These are phyloP conservation scores for Yarrowia keelungensis DNA, from an alignment of 805 yeast species.

Conservation along the genomic window DNA sequence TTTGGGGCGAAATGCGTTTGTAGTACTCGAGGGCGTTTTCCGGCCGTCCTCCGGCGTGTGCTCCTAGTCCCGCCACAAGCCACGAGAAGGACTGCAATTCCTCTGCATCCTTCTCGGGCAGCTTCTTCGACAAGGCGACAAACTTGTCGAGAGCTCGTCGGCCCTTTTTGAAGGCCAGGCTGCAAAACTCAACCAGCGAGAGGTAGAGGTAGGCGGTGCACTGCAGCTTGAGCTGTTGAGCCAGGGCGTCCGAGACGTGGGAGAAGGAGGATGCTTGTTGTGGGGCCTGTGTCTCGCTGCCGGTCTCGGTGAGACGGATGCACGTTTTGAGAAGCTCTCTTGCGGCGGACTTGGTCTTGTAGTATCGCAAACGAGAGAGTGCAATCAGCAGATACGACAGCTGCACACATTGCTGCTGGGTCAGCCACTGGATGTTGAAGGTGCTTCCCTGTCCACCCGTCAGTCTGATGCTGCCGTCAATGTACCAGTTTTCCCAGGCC, in stretches of 20 bases:
- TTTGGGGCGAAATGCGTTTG: not conserved
- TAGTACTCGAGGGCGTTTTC: conserved; percentile 6
- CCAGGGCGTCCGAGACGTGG: conserved; percentile 1
- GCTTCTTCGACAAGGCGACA: conserved; percentile 1
- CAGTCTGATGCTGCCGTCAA: conserved; percentile 29
- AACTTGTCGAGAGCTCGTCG: conserved; percentile 15
- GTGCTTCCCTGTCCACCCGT: conserved; percentile 27
- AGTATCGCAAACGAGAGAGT: conserved; percentile 1
- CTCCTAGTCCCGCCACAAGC: conserved; percentile 21
- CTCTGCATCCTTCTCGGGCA: conserved; percentile 17
- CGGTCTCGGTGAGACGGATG: conserved; percentile 5
- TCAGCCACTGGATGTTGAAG: conserved; percentile 30
- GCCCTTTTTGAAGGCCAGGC: conserved; percentile 28
- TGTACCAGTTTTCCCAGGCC: conserved; percentile 37
- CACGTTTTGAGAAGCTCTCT: conserved; percentile 13
- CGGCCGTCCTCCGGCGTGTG: conserved; percentile 1
- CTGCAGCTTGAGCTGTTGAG: conserved; percentile 16
- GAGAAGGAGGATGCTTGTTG: conserved; percentile 12
- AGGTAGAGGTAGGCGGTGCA: conserved; percentile 26
- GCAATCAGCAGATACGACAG: conserved; percentile 9
- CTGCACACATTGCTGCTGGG: conserved; percentile 17
- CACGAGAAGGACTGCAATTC: conserved; percentile 17
- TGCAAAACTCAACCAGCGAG: conserved; percentile 27
- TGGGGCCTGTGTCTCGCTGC: not conserved
- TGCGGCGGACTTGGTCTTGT: conserved; percentile 20